Evolutionary conservation across 2,329 filamentous ascomycete species (phyloP).

Genomic region (Tolypocladium capitatum): DNA sequence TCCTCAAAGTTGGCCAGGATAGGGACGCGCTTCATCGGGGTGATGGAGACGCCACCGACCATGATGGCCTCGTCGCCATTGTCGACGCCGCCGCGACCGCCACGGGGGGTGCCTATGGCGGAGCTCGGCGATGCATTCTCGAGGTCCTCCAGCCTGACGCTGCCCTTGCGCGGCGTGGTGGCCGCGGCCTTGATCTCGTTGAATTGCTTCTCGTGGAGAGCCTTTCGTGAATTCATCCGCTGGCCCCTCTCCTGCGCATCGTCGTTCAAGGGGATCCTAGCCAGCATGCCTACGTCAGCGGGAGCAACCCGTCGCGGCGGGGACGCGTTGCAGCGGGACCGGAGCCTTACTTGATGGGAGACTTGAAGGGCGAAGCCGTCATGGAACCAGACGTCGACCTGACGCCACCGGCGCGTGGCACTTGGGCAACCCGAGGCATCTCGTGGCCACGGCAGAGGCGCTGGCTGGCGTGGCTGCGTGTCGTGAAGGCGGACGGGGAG

Average conservation of each 20-base stretch:
- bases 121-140: conserved; percentile 44
- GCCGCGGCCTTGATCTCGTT: conserved; percentile 70
- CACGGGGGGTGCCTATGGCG: conserved; percentile 39
- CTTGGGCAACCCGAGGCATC: conserved; percentile 48
- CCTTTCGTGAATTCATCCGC: conserved; percentile 75
- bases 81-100: conserved; percentile 20
- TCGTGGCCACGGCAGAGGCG: conserved; percentile 9
- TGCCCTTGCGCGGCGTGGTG: conserved; percentile 55
- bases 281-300: conserved; percentile 4
- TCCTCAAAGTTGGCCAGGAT: conserved; percentile 97
- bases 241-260: conserved; percentile 85
- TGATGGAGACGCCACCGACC: conserved; percentile 64
- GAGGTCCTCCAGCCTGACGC: conserved; percentile 43
- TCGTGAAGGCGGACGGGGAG: neutral
- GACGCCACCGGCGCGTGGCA: conserved; percentile 33
- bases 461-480: conserved; percentile 3
- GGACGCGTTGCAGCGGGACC: neutral
- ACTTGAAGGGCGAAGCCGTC: conserved; percentile 40
- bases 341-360: conserved; percentile 38
- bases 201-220: conserved; percentile 78
- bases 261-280: conserved; percentile 88
- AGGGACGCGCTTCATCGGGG: conserved; percentile 90
- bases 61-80: conserved; percentile 47
- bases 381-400: conserved; percentile 34
- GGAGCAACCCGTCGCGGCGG: neutral